phyloP scores from a whole-genome alignment of 805 yeast genomes.

The Sugiyamaella mastotermitis region DNA sequence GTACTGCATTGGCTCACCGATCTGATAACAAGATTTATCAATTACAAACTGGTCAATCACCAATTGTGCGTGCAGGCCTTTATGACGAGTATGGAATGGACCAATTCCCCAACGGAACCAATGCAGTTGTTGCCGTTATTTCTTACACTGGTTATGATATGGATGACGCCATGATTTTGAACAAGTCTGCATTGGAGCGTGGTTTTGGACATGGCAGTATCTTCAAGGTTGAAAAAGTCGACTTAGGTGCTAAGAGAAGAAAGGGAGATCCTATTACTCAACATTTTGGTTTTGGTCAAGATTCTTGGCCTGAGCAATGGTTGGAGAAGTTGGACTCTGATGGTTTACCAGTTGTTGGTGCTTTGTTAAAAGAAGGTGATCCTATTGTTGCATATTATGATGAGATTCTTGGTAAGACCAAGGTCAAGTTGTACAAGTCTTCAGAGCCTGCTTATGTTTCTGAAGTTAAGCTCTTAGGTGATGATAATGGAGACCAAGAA shows the following conservation, averaged over 20 bases:
- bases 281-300: conserved; percentile 90
- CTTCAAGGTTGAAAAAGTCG: conserved; percentile 89
- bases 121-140: conserved; percentile 97
- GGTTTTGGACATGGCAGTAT: conserved; percentile 98
- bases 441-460: conserved; percentile 92
- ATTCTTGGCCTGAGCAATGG: conserved; percentile 91
- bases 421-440: conserved; percentile 87
- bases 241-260: conserved; percentile 67
- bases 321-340: conserved; percentile 80
- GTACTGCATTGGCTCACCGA: conserved; percentile 87
- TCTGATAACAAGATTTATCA: conserved; percentile 93
- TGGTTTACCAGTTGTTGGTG: conserved; percentile 89
- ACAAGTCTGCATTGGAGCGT: conserved; percentile 95
- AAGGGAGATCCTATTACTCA: conserved; percentile 93
- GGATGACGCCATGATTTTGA: conserved; percentile 99
- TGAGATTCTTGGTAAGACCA: conserved; percentile 85
- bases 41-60: conserved; percentile 93
- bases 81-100: conserved; percentile 98
- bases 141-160: conserved; percentile 99
- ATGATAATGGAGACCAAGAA: conserved; percentile 69
- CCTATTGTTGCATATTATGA: conserved; percentile 92
- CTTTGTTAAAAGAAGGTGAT: conserved; percentile 87
- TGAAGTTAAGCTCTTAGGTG: conserved; percentile 88
- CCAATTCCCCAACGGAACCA: conserved; percentile 96
- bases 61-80: conserved; percentile 87